Base-by-base conservation (phyloP, 202 grass and related monocot genomes). In the Zizania palustris region DNA sequence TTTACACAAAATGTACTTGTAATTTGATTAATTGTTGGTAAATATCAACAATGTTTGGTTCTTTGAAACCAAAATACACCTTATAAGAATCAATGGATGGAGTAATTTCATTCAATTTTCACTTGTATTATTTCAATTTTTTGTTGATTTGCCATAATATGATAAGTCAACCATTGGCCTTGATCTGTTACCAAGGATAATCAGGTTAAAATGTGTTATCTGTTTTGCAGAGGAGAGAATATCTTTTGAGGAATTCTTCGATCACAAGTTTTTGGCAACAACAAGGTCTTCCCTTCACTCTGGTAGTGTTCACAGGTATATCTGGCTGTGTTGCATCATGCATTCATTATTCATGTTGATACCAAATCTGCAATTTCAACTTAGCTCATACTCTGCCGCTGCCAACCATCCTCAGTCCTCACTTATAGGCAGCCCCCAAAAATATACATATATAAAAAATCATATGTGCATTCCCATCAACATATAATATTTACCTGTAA, bases 221-320 rank as follows among this genome's bases (percentile, higher is more conserved):
- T 59, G 58, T 85, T 88, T 67, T 80, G 78, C 87, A 90, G 87
- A 73, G 49, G 71, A 85, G 82, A 93, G 91, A 82, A 79, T 93
- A 61, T 65, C 75, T 80, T 93, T 93, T 83, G 91, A 93, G 60
- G 82, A 88, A 67, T 93, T 93, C 75, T 90, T 93, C 72, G 85
- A 85, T 67, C 87, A 93, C 63, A 83, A 77, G 12, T 93, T 93
- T 78, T 59, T 90, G 71, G 33, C 71, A 72, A 63, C 18, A 73
- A 59, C 74, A 83, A 90, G 82, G 84, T 83, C 9, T 21, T 68
- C 59, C 59, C 38, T 58, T 66, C 34, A 60, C 77, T 73, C 66
- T 81, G 16, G 6, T 42, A 65, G 41, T 67, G 22, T 85, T 76
- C 53, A 81, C 50, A 44, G 53, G 36, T 82, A 4, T 37, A 51